These are phyloP conservation scores for Gossypium herbaceum DNA, from an alignment of 345 rosid species.

Conservation along the genomic window DNA sequence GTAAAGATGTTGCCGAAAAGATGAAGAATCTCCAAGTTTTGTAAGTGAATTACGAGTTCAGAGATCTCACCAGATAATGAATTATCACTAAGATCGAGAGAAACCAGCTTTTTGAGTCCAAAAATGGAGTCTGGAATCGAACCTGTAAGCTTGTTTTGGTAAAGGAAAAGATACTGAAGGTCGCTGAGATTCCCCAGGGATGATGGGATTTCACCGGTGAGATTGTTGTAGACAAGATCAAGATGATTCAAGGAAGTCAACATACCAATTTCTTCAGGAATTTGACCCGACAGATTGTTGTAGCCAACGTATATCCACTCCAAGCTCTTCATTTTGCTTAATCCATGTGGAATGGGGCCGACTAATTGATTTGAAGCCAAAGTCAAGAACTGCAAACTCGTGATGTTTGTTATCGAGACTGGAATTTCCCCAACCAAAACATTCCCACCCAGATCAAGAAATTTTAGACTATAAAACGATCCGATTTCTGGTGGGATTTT, in stretches of 20 bases:
- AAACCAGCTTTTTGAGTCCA: constrained; percentile 45
- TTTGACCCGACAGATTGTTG: constrained; percentile 77
- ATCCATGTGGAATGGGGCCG: constrained; percentile 51
- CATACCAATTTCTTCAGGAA: constrained; percentile 61
- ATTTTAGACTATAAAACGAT: constrained; percentile 42
- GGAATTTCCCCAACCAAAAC: constrained; percentile 61
- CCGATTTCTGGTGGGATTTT: constrained; percentile 49
- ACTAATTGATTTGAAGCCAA: constrained; percentile 71
- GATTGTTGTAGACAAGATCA: constrained; percentile 88
- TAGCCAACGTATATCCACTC: constrained; percentile 87
- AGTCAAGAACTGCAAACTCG: constrained; percentile 55
- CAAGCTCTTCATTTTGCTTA: constrained; percentile 53
- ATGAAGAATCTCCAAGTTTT: constrained; percentile 72
- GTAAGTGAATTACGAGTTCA: constrained; percentile 43
- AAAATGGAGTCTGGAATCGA: constrained; percentile 54
- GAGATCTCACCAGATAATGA: constrained; percentile 73
- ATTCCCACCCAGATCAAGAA: constrained; percentile 87
- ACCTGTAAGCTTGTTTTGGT: constrained; percentile 70
- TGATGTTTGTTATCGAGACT: constrained; percentile 39
- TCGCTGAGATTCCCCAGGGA: constrained; percentile 53
- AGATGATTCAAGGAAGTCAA: constrained; percentile 61
- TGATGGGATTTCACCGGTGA: constrained; percentile 64
- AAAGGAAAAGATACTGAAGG: constrained; percentile 72
- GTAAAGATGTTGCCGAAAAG: constrained; percentile 74
- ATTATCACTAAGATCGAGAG: constrained; percentile 83